A percentile compares a stretch with the other conserved stretches of the same genome.
These are phyloP conservation scores for Populus hybrid DNA, from an alignment of 441 rosid genomes.

Conservation along the genomic window DNA sequence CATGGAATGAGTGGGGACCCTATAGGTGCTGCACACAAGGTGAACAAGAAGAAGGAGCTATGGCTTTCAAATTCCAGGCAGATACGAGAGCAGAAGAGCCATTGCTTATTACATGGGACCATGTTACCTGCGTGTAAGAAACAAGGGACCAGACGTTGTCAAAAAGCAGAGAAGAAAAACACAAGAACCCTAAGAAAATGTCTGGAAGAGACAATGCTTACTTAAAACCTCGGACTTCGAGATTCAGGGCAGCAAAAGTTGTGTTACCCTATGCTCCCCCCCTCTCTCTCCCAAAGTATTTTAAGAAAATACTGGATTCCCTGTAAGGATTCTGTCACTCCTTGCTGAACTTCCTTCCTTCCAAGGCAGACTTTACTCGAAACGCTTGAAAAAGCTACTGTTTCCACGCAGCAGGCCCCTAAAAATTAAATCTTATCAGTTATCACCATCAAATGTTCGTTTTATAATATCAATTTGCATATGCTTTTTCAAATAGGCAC, in stretches of 20 bases:
- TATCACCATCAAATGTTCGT: not conserved
- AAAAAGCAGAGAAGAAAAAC: not conserved
- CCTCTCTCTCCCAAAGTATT: not conserved
- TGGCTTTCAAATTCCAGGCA: not conserved
- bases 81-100: not conserved
- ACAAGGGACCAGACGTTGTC: conserved; percentile 28
- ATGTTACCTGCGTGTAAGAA: conserved; percentile 13
- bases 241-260: not conserved
- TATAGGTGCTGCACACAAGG: not conserved
- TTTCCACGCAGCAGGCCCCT: not conserved
- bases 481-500: not conserved
- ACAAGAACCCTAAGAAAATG: not conserved
- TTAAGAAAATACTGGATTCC: not conserved
- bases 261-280: not conserved
- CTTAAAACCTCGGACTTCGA: not conserved
- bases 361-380: not conserved
- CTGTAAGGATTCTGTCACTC: not conserved
- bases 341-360: not conserved
- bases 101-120: not conserved
- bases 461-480: not conserved
- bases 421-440: not conserved
- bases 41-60: too few relatives aligned
- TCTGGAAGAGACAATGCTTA: not conserved
- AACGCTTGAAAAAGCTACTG: not conserved
- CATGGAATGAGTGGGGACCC: not conserved